These are phyloP conservation scores for Puccinia polysora DNA, from an alignment of 1,284 basidiomycete species.

Conservation along the genomic window DNA sequence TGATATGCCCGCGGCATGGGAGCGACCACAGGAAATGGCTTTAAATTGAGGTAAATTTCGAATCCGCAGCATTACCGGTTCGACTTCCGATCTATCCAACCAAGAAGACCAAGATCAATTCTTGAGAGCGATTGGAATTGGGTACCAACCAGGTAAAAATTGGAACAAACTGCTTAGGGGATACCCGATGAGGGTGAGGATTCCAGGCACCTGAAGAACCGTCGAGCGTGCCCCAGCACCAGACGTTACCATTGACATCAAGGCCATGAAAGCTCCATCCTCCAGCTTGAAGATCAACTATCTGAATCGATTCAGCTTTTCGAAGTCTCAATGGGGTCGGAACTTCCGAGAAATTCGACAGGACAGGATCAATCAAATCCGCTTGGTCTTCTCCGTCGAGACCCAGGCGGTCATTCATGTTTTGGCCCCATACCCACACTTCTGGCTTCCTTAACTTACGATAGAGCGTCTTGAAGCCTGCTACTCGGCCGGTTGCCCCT, in stretches of 20 bases:
- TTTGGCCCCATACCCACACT: constrained; percentile 47
- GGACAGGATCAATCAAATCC: constrained; percentile 2
- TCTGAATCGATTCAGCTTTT: constrained; percentile 32
- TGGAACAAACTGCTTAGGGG: constrained; percentile 12
- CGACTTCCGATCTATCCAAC: constrained; percentile 2
- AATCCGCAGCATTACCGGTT: constrained; percentile 1
- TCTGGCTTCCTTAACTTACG: constrained; percentile 31
- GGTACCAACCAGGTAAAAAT: not conserved
- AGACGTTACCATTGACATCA: constrained; percentile 45
- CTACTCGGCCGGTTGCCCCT: constrained; percentile 31
- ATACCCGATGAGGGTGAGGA: constrained; percentile 15
- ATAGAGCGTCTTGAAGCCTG: constrained; percentile 45
- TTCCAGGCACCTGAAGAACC: constrained; percentile 22
- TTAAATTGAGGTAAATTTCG: constrained; percentile 40
- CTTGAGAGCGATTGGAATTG: constrained; percentile 12
- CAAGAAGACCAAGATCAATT: not conserved
- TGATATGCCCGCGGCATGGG: constrained; percentile 45
- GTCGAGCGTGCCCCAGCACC: constrained; percentile 46
- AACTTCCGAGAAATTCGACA: constrained; percentile 21
- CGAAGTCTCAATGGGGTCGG: constrained; percentile 44
- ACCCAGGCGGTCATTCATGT: constrained; percentile 45
- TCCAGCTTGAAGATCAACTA: constrained; percentile 47
- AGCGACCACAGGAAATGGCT: constrained; percentile 45
- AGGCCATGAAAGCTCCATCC: constrained; percentile 48
- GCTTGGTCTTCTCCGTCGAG: constrained; percentile 26